Percentiles rank a stretch among this genome's conserved stretches.
Evolutionary conservation across 169 alveolate species (phyloP).

Genomic region (Ichthyophthirius multifiliis): DNA sequence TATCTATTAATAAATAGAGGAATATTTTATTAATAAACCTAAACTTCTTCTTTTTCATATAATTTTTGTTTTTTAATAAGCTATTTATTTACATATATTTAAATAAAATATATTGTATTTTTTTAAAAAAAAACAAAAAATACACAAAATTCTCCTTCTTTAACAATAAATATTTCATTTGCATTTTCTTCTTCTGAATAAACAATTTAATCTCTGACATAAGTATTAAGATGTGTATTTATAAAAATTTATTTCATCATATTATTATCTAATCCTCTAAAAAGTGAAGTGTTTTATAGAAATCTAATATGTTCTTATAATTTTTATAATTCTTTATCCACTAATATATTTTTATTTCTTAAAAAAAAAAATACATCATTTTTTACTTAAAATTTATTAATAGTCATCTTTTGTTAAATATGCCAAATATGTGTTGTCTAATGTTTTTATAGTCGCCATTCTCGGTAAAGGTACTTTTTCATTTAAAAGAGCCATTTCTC

Average conservation of each 20-base stretch:
- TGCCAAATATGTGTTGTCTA: not conserved
- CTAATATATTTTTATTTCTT: not conserved
- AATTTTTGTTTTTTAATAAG: not conserved
- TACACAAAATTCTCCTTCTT: slow-evolving; percentile 1
- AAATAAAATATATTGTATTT: not conserved
- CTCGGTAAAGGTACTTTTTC: not conserved
- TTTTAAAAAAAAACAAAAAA: not conserved
- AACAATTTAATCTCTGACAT: not conserved
- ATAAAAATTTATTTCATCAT: not conserved
- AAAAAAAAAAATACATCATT: too few species aligned
- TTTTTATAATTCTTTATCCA: not conserved
- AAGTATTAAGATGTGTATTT: not conserved
- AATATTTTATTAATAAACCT: not conserved
- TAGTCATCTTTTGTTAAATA: not conserved
- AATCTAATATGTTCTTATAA: not conserved
- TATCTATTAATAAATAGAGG: not conserved
- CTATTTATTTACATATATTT: not conserved
- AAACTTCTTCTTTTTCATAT: not conserved
- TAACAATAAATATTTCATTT: not conserved
- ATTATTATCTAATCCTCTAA: not conserved
- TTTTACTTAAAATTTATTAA: not conserved
- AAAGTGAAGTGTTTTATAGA: not conserved
- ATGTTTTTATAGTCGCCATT: not conserved
- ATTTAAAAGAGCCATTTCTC: not conserved
- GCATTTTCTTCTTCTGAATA: not conserved